These are phyloP conservation scores for Teratosphaeriaceae sp. DNA, from an alignment of 2,329 filamentous ascomycete species.

Conservation along the genomic window DNA sequence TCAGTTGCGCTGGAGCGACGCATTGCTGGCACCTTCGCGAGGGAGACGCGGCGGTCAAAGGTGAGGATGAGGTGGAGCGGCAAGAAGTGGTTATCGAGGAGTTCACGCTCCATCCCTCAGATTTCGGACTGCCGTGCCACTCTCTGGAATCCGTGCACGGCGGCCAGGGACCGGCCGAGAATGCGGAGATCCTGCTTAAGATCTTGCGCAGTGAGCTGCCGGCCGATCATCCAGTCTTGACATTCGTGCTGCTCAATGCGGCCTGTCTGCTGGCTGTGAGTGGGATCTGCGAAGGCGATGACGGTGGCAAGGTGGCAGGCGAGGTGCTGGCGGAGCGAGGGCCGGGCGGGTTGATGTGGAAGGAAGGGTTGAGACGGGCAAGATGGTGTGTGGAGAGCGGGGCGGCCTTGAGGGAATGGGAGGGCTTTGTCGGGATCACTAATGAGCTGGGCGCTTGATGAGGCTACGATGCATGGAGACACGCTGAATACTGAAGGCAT, in stretches of 20 bases:
- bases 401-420: conserved; percentile 76
- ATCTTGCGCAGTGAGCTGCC: conserved; percentile 69
- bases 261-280: conserved; percentile 80
- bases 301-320: no score
- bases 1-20: conserved; percentile 83
- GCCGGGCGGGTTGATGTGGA: conserved; percentile 84
- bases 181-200: conserved; percentile 73
- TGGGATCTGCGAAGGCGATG: conserved; percentile 79
- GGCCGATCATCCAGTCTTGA: conserved; percentile 73
- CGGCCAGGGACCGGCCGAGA: conserved; percentile 78
- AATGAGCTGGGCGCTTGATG: conserved; percentile 49
- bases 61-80: conserved; percentile 40
- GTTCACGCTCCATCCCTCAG: conserved; percentile 70
- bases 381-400: conserved; percentile 84
- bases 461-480: no score
- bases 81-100: conserved; percentile 58
- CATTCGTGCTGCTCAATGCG: conserved; percentile 93
- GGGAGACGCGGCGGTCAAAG: no score
- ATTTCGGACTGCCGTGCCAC: conserved; percentile 77
- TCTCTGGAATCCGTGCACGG: conserved; percentile 71
- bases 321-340: conserved; percentile 75
- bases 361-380: conserved; percentile 82
- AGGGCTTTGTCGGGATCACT: conserved; percentile 75
- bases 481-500: no score
- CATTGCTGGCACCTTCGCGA: conserved; percentile 68